Evolutionary conservation across 225 moss, liverwort and hornwort genomes (phyloP), one percentile per base, ranked within the genome.

Genomic region (Straminergon stramineum): DNA sequence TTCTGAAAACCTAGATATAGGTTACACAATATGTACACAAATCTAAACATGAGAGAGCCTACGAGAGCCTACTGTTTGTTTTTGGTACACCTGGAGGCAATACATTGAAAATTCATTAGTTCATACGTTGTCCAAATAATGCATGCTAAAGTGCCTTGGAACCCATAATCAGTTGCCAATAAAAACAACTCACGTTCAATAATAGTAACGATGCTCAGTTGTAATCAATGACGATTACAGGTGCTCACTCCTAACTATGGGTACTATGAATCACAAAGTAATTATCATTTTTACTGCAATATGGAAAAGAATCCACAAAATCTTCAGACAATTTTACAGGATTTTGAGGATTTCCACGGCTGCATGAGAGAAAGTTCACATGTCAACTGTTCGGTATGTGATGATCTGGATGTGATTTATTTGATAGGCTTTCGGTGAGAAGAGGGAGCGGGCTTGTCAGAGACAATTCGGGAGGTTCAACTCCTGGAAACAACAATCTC

Each of bases 381-480:
- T 83, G 37, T 52, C 39, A 43, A 65, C 20, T 64, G 65, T 75
- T 75, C 41, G 26, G 15, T 37, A n/a, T 66, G 63, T 88, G 52
- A 28, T 63, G 34, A 4, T 75, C 80, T 45, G 26, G 9, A 61
- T 60, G 51, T 67, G 60, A 32, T 60, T 21, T 6, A 66, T 91
- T 28, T 84, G 66, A 31, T 83, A 95, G 95, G 57, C 88, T 93
- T 87, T 89, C 95, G 31, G 84, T 69, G 57, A 90, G 91, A 78
- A 79, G 93, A 88, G 92, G 73, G 57, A 90, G 26, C 75, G 95
- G 96, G 41, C 89, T 97, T 70, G 91, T 97, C 11, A 94, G 92
- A 91, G 96, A 98, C 75, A 86, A 92, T 34, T 93, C 95, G 39
- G 92, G 93, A 26, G 95, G 94, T 24, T 88, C 93, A 37, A 77